Percentiles rank a stretch among this genome's conserved stretches.
These are phyloP conservation scores for Plasmodium vivax DNA, from an alignment of 169 alveolate genomes.

Conservation along the genomic window DNA sequence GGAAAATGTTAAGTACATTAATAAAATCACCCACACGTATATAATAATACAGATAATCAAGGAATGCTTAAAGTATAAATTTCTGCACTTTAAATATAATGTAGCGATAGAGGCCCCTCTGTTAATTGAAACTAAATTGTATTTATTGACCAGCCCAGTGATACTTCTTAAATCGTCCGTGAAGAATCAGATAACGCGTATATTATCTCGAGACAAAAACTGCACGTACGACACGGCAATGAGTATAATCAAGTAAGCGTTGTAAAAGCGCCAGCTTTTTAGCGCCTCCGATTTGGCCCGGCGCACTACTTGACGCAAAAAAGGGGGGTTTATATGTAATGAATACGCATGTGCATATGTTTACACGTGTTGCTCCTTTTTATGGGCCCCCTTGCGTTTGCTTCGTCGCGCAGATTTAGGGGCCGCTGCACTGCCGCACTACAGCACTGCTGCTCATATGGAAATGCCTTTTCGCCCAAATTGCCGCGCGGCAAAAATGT, in stretches of 20 bases:
- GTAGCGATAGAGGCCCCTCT: conserved; percentile 85
- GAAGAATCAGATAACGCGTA: conserved; percentile 79
- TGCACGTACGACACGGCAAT: conserved; percentile 78
- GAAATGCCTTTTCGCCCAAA: background rate
- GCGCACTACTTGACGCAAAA: background rate
- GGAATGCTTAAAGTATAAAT: conserved; percentile 81
- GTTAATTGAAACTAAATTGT: conserved; percentile 83
- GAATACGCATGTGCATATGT: background rate
- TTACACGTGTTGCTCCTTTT: background rate
- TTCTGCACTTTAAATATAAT: conserved; percentile 69
- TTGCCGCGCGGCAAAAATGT: background rate
- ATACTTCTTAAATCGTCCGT: conserved; percentile 79
- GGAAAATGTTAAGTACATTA: conserved; percentile 78
- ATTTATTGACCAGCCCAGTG: conserved; percentile 81
- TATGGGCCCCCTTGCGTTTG: background rate
- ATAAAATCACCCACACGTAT: conserved; percentile 81
- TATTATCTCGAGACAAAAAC: conserved; percentile 77
- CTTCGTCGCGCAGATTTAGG: background rate
- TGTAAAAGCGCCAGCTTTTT: background rate
- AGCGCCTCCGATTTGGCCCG: background rate
- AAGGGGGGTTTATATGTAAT: background rate
- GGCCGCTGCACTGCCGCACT: background rate
- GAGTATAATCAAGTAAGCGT: conserved; percentile 81
- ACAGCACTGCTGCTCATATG: background rate
- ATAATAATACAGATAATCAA: conserved; percentile 79